A percentile compares a stretch with the other conserved stretches of the same genome.
Conservation (phyloP, 139 green algal species). For the Edaphochlamys debaryana region DNA sequence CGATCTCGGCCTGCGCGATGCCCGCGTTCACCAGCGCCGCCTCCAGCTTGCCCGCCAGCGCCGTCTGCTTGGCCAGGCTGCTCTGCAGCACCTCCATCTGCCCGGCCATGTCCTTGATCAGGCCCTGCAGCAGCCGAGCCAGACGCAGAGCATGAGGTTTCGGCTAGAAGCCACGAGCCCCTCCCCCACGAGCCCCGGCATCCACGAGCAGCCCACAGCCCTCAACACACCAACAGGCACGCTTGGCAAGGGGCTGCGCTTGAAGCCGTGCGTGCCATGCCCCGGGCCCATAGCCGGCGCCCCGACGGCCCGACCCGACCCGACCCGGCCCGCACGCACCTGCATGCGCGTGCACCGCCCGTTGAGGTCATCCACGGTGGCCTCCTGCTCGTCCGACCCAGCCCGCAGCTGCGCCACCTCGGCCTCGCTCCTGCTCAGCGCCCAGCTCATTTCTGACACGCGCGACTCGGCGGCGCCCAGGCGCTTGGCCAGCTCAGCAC, state of each 20-base stretch:
- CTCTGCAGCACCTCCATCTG: constrained; percentile 41
- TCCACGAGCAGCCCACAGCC: no score
- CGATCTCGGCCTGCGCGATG: constrained; percentile 30
- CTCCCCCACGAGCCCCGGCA: no score
- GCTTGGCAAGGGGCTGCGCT: no score
- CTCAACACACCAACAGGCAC: no score
- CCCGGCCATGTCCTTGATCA: constrained; percentile 38
- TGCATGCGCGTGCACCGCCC: constrained; percentile 17
- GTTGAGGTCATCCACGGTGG: constrained; percentile 4
- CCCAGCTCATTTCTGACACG: neutral
- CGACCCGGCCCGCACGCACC: no score
- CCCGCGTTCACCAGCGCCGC: constrained; percentile 28
- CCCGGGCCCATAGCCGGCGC: no score
- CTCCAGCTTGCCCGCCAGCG: constrained; percentile 41
- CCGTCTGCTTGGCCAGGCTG: constrained; percentile 21
- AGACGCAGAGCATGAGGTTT: no score
- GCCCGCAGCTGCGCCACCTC: neutral
- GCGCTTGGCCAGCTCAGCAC: constrained; percentile 7
- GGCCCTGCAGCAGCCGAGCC: no score
- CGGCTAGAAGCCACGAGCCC: no score
- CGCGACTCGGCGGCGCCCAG: constrained; percentile 9
- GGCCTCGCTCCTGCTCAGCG: neutral
- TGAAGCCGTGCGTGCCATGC: no score
- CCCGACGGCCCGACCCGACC: no score
- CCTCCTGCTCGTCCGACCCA: neutral